phyloP scores from a whole-genome alignment of 768 basidiomycete genomes.

The Boletales sp. region DNA sequence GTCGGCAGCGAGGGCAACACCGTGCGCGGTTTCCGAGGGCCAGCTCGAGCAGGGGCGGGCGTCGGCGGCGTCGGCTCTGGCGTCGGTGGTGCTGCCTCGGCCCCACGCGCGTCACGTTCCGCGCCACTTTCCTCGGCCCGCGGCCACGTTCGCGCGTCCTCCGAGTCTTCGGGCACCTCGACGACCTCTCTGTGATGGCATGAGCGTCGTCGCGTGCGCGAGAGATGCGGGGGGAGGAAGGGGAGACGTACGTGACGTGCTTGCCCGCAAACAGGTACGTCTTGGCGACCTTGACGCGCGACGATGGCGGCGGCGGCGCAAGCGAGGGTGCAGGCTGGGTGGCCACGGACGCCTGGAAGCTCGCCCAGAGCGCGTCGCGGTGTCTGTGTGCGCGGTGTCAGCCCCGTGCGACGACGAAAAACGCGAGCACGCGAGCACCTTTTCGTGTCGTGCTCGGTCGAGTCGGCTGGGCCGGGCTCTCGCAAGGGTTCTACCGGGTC shows the following conservation, averaged over 20 bases:
- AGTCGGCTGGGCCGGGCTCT: slow-evolving; percentile 25
- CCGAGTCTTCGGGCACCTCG: slow-evolving; percentile 68
- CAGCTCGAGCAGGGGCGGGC: slow-evolving; percentile 41
- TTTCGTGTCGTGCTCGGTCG: slow-evolving; percentile 36
- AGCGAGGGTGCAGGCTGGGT: slow-evolving; percentile 20
- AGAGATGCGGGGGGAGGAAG: neutral
- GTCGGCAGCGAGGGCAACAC: slow-evolving; percentile 52
- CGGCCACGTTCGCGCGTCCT: slow-evolving; percentile 77
- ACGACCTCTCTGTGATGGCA: slow-evolving; percentile 57
- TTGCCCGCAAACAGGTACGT: slow-evolving; percentile 76
- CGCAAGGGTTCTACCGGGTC: slow-evolving; percentile 31
- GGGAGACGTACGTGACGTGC: slow-evolving; percentile 55
- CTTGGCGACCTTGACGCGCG: slow-evolving; percentile 64
- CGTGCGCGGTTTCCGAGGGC: slow-evolving; percentile 65
- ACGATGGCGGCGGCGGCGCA: slow-evolving; percentile 31
- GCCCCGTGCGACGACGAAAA: too few species aligned
- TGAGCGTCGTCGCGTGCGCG: neutral
- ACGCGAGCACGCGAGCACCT: slow-evolving; percentile 28
- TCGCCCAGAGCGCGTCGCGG: slow-evolving; percentile 63
- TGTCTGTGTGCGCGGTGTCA: slow-evolving; percentile 39
- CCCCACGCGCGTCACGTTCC: too few species aligned
- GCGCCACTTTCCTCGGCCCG: slow-evolving; percentile 19
- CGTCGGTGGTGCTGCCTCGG: neutral
- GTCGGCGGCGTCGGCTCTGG: neutral
- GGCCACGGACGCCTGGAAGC: slow-evolving; percentile 62